Conservation (phyloP, 257 asterid species). For the Plantago elongata region DNA sequence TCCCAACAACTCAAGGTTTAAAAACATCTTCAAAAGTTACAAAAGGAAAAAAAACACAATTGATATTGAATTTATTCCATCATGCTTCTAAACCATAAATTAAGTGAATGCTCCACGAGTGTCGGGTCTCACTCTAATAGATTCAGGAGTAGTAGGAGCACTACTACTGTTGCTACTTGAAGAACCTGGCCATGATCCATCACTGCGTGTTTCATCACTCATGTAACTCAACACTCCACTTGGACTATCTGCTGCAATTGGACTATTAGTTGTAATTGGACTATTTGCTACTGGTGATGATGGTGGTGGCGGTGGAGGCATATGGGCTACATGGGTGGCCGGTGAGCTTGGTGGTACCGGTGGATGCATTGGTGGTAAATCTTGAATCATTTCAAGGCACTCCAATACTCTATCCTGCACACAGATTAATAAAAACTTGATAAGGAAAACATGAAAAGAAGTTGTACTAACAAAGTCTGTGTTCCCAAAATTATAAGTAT, state of each 20-base stretch:
- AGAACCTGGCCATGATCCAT: no score
- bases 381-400: slow-evolving; percentile 54
- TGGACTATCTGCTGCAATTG: slow-evolving; percentile 30
- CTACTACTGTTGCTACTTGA: slow-evolving; percentile 34
- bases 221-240: slow-evolving; percentile 45
- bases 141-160: no score
- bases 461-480: background rate
- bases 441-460: background rate
- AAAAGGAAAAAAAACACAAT: no score
- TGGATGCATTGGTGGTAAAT: slow-evolving; percentile 40
- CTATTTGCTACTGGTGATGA: no score
- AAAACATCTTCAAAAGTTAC: no score
- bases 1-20: no score
- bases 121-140: no score
- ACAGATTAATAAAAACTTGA: background rate
- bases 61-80: no score
- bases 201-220: no score
- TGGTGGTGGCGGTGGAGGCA: slow-evolving; percentile 15
- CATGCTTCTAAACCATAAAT: no score
- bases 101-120: no score
- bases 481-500: background rate
- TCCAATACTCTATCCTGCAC: slow-evolving; percentile 54
- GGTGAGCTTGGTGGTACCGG: background rate
- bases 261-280: no score
- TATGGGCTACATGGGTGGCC: slow-evolving; percentile 6